Conservation (phyloP, 2,329 filamentous ascomycete species). For the Macrophomina phaseolina region DNA sequence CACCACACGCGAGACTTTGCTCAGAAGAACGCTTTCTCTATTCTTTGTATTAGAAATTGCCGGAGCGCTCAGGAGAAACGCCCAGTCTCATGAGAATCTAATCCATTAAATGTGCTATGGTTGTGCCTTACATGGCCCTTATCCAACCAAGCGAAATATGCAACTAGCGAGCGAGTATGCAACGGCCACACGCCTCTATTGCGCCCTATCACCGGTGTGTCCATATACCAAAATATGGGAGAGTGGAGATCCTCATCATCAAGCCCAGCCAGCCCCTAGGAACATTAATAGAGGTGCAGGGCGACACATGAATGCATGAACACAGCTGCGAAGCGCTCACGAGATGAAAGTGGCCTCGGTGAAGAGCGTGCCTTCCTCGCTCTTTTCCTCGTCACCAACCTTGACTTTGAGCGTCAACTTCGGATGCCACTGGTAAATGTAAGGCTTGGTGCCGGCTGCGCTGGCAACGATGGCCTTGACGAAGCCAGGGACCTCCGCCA, state of each 20-base stretch:
- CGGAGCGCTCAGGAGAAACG: not conserved
- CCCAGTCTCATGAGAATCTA: conserved; percentile 18
- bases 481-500: conserved; percentile 94
- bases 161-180: conserved; percentile 19
- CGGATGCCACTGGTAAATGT: conserved; percentile 93
- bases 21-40: not conserved
- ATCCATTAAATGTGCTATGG: conserved; percentile 23
- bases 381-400: conserved; percentile 77
- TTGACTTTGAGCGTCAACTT: conserved; percentile 81
- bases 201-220: conserved; percentile 3
- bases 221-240: conserved; percentile 6
- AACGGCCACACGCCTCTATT: conserved; percentile 19
- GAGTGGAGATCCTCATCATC: conserved; percentile 8
- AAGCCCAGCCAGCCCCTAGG: not conserved
- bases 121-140: conserved; percentile 6
- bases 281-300: conserved; percentile 18
- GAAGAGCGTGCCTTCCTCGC: conserved; percentile 80
- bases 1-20: not conserved
- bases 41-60: not conserved
- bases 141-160: conserved; percentile 17
- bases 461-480: conserved; percentile 91
- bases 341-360: conserved; percentile 97
- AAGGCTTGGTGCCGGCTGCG: conserved; percentile 90
- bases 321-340: not conserved
- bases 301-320: conserved; percentile 7